phyloP scores from a whole-genome alignment of 768 basidiomycete genomes.

The Leucocoprinus birnbaumii region DNA sequence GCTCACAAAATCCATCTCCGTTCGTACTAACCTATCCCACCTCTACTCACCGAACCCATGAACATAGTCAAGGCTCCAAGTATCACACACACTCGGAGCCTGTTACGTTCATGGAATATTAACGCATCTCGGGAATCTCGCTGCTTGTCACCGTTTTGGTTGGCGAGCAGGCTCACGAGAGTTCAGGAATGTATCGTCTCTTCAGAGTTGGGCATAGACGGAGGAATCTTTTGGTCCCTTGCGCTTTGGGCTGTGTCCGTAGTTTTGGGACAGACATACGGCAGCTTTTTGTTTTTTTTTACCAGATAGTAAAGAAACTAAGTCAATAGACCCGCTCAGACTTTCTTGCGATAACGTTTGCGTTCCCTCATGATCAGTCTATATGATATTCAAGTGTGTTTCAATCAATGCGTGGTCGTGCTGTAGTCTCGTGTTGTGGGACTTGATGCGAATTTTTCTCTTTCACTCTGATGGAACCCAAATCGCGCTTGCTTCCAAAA shows the following conservation, averaged over 20 bases:
- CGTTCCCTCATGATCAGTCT: no score
- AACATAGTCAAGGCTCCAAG: conserved; percentile 68
- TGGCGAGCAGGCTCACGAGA: conserved; percentile 41
- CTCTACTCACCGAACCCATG: conserved; percentile 29
- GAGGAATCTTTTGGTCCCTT: conserved; percentile 13
- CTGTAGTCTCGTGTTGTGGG: no score
- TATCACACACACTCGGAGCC: conserved; percentile 43
- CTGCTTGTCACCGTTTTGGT: conserved; percentile 57
- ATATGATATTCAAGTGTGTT: no score
- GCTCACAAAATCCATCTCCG: not conserved
- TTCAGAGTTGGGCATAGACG: conserved; percentile 59
- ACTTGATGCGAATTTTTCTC: no score
- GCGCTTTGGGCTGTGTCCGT: conserved; percentile 40
- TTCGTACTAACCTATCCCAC: not conserved
- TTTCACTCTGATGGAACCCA: no score
- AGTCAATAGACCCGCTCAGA: no score
- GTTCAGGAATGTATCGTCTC: conserved; percentile 42
- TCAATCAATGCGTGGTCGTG: no score
- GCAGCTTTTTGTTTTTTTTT: not conserved
- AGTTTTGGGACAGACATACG: conserved; percentile 65
- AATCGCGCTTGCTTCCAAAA: no score
- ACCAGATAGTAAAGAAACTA: no score
- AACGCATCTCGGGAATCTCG: conserved; percentile 34
- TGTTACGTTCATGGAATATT: conserved; percentile 77
- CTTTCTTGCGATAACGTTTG: no score